Base-by-base conservation (phyloP, 2,329 filamentous ascomycete genomes). In the Aspergillus sojae region DNA sequence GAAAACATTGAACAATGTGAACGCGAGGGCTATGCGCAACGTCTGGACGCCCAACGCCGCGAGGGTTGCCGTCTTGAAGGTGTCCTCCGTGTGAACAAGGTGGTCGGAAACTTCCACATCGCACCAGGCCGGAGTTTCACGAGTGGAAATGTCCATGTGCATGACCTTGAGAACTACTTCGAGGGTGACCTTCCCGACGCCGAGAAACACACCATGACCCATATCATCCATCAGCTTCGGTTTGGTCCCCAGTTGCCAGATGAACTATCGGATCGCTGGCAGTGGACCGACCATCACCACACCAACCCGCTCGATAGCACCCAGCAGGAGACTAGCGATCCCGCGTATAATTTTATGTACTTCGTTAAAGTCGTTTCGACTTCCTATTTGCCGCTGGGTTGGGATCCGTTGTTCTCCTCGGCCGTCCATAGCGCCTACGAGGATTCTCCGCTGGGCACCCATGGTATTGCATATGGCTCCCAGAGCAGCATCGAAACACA, bases 351-450 rank as follows among this genome's bases (percentile, higher is more conserved):
- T 83, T 99, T 90, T 79, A 97, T 98, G 93, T 99, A 99, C 84
- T 99, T 99, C 79, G 86, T 99, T 80, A 99, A 99, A 84, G 95
- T 99, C 62, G 95, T 99, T 36, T 93, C 92, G 3, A 99, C 95
- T 1, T 94, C 93, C 1, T 99, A 98, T 77, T 86, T 98, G 30
- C 93, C 95, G 2, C 86, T 99, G 1, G 93, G 93, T 67, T 96
- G 93, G 92, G 89, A 93, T 75, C 87, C 88, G 72, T 84, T 84
- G 63, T 79, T 77, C 61, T 79, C 78, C 0, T 70, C 74, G 57
- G 67, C 76, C 26, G 68, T 78, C 28, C 76, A 80, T 66, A 75
- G 71, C 28, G 72, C 74, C 34, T 68, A 81, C 62, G 83, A 89
- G 54, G 82, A 85, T 54, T 80, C 86, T 14, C 88, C 88, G 59